Evolutionary conservation across 306 rosid genomes (phyloP).

Genomic region (Trifolium fragiferum): DNA sequence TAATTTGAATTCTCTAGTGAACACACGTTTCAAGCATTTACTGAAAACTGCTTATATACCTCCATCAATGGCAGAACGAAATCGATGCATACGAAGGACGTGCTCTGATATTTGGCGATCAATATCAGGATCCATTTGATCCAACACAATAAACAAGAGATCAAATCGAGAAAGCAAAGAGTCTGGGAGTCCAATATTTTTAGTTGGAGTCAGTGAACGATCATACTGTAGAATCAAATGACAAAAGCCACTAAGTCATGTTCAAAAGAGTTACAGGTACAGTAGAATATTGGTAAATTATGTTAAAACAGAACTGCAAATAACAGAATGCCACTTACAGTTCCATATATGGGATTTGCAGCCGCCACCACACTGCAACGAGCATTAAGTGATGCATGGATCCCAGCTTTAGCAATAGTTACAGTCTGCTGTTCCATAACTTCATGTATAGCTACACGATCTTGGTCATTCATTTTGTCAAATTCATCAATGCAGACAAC

Average conservation of each 20-base stretch:
- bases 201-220: slow-evolving; percentile 98
- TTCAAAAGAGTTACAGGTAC: slow-evolving; percentile 22
- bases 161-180: slow-evolving; percentile 98
- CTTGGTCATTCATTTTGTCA: slow-evolving; percentile 98
- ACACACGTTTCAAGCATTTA: slow-evolving; percentile 31
- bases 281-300: slow-evolving; percentile 5
- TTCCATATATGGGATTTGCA: slow-evolving; percentile 99
- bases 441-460: slow-evolving; percentile 98
- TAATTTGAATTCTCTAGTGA: slow-evolving; percentile 32
- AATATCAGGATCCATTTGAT: slow-evolving; percentile 99
- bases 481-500: slow-evolving; percentile 99
- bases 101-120: slow-evolving; percentile 92
- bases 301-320: slow-evolving; percentile 15
- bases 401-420: slow-evolving; percentile 98
- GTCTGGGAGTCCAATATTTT: slow-evolving; percentile 97
- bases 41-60: slow-evolving; percentile 56
- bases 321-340: slow-evolving; percentile 62
- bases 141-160: slow-evolving; percentile 89
- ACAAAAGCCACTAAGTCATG: slow-evolving; percentile 24
- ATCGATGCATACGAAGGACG: slow-evolving; percentile 96
- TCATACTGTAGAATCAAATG: slow-evolving; percentile 68
- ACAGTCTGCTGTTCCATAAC: slow-evolving; percentile 99
- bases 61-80: slow-evolving; percentile 79
- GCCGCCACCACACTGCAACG: slow-evolving; percentile 99
- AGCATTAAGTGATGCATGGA: slow-evolving; percentile 97